Evolutionary conservation across 2,329 filamentous ascomycete genomes (phyloP).

Genomic region (Phyllosticta ampelicida): DNA sequence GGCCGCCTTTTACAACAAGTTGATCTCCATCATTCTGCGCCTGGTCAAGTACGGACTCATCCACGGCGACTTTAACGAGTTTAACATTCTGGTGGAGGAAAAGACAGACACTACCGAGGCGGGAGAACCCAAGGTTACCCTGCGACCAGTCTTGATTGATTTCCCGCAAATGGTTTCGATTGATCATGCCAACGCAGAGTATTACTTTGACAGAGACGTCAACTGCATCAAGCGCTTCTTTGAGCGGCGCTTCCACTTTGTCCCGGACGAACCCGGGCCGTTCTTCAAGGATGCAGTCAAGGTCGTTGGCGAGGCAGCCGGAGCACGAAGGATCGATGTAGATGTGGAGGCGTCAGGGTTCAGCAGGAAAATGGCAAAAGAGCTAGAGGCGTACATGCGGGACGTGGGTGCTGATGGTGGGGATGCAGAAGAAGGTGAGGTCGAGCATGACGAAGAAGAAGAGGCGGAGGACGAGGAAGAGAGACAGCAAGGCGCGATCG

Average conservation of each 20-base stretch:
- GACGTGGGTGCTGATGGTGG: slow-evolving; percentile 48
- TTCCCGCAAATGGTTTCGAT: slow-evolving; percentile 98
- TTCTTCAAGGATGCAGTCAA: slow-evolving; percentile 79
- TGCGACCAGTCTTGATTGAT: slow-evolving; percentile 83
- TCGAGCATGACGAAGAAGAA: slow-evolving; percentile 11
- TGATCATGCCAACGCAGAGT: slow-evolving; percentile 84
- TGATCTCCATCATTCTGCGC: slow-evolving; percentile 75
- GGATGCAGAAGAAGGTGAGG: slow-evolving; percentile 13
- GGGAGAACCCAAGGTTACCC: slow-evolving; percentile 31
- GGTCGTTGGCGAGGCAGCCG: slow-evolving; percentile 50
- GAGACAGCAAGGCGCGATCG: slow-evolving; percentile 4
- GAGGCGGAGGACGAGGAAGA: slow-evolving; percentile 10
- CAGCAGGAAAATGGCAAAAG: slow-evolving; percentile 92
- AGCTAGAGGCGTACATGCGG: slow-evolving; percentile 83
- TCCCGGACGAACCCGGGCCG: slow-evolving; percentile 68
- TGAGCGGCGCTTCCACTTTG: slow-evolving; percentile 77
- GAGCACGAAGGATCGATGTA: slow-evolving; percentile 56
- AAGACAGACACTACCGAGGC: slow-evolving; percentile 21
- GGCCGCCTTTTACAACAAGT: slow-evolving; percentile 75
- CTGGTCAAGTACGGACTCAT: slow-evolving; percentile 82
- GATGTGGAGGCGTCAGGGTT: slow-evolving; percentile 89
- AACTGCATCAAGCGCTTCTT: slow-evolving; percentile 95
- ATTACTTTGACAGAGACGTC: slow-evolving; percentile 96
- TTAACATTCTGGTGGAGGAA: slow-evolving; percentile 93
- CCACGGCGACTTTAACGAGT: slow-evolving; percentile 98